Evolutionary conservation across 768 basidiomycete species (phyloP).

Genomic region (Xerocomellus amylosporus): DNA sequence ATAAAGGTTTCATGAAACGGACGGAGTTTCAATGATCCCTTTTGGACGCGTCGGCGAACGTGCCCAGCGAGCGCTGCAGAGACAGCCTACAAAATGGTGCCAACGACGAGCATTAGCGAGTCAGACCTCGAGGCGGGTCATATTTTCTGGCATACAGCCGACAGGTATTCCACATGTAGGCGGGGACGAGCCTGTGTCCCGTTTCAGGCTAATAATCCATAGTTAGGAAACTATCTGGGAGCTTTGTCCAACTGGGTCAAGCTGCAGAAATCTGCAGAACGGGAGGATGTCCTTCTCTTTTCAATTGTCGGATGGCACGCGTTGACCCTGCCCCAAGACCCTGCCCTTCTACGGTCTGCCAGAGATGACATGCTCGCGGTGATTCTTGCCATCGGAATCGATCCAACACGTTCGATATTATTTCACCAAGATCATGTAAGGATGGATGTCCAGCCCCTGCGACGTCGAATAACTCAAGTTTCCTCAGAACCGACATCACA

Average conservation of each 20-base stretch:
- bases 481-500: slow-evolving; percentile 72
- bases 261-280: slow-evolving; percentile 59
- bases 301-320: slow-evolving; percentile 95
- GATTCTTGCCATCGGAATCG: slow-evolving; percentile 80
- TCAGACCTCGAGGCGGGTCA: slow-evolving; percentile 35
- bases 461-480: neutral
- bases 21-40: slow-evolving; percentile 33
- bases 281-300: slow-evolving; percentile 68
- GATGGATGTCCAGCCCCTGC: neutral
- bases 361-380: slow-evolving; percentile 78
- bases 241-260: slow-evolving; percentile 88
- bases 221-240: slow-evolving; percentile 95
- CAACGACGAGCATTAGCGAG: slow-evolving; percentile 8
- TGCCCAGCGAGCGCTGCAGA: slow-evolving; percentile 4
- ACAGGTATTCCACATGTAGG: slow-evolving; percentile 87
- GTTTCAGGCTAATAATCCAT: neutral
- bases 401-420: slow-evolving; percentile 67
- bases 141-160: slow-evolving; percentile 93
- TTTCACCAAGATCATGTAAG: slow-evolving; percentile 89
- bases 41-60: slow-evolving; percentile 8
- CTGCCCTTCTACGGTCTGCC: slow-evolving; percentile 55
- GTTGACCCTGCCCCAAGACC: slow-evolving; percentile 87
- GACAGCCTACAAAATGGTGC: neutral
- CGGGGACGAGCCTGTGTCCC: neutral
- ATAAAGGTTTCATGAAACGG: slow-evolving; percentile 7